phyloP scores from a whole-genome alignment of 2,329 filamentous ascomycete genomes.

The Elsinoe batatas region DNA sequence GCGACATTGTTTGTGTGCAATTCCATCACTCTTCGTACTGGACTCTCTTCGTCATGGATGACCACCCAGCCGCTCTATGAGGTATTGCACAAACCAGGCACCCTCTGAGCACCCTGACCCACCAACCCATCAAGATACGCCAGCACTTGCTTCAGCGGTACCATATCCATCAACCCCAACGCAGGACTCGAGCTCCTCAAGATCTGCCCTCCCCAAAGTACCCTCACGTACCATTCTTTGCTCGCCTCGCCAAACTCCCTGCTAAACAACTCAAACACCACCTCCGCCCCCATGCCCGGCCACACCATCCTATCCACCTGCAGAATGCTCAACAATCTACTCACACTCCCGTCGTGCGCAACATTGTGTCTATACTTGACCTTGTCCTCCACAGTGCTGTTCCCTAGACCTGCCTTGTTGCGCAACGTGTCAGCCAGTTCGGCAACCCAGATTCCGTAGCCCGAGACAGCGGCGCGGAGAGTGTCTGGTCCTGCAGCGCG shows the following conservation, averaged over 20 bases:
- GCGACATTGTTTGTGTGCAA: no score
- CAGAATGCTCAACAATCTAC: constrained; percentile 56
- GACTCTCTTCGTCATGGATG: no score
- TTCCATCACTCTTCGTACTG: no score
- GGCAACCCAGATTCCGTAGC: constrained; percentile 63
- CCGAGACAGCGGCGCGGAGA: constrained; percentile 50
- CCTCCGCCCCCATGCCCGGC: constrained; percentile 73
- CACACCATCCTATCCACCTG: constrained; percentile 70
- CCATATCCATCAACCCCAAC: constrained; percentile 61
- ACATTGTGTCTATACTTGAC: constrained; percentile 63
- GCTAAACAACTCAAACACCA: constrained; percentile 61
- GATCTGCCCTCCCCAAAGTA: constrained; percentile 61
- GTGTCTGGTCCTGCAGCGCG: constrained; percentile 51
- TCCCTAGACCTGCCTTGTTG: not conserved
- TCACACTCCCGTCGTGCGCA: constrained; percentile 67
- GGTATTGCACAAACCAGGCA: constrained; percentile 30
- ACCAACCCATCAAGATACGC: constrained; percentile 63
- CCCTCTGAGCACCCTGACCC: constrained; percentile 40
- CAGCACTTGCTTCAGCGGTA: constrained; percentile 55
- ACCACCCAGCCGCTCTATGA: not conserved
- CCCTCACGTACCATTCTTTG: constrained; percentile 46
- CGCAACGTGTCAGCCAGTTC: constrained; percentile 61
- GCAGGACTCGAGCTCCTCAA: constrained; percentile 58
- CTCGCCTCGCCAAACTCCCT: constrained; percentile 30
- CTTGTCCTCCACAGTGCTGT: constrained; percentile 14